Conservation (phyloP, 345 rosid genomes). For the Bruguiera gymnorhiza region DNA sequence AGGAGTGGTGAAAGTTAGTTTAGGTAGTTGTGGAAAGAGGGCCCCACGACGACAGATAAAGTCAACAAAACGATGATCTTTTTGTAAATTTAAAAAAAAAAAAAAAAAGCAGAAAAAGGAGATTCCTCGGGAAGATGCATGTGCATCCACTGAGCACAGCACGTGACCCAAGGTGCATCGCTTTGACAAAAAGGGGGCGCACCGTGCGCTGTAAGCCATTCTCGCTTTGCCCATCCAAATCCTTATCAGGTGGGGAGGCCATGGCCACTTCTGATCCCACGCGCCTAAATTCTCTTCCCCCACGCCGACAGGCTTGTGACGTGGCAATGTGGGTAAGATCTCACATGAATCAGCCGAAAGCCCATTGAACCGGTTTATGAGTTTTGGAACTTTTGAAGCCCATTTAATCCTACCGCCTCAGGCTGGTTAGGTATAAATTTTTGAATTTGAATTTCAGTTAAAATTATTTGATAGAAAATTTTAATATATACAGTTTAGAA, state of each 20-base stretch:
- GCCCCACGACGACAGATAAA: not conserved
- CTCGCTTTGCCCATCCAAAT: not conserved
- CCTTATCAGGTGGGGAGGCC: not conserved
- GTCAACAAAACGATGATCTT: slow-evolving; percentile 6
- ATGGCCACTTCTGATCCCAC: not conserved
- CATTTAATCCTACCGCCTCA: no score
- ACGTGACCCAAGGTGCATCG: slow-evolving; percentile 34
- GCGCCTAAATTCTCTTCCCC: no score
- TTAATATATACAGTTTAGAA: no score
- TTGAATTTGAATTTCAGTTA: no score
- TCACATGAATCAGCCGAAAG: no score
- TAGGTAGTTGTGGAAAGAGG: slow-evolving; percentile 22
- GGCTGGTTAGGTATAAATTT: no score
- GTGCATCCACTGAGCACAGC: slow-evolving; percentile 31
- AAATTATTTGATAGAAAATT: no score
- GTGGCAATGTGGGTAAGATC: no score
- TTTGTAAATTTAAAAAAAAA: not conserved
- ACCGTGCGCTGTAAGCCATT: slow-evolving; percentile 17
- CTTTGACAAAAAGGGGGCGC: slow-evolving; percentile 35
- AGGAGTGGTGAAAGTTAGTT: slow-evolving; percentile 14
- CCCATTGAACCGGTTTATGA: no score
- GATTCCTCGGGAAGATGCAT: slow-evolving; percentile 13
- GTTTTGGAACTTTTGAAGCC: no score
- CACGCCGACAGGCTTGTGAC: no score
- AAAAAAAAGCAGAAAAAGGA: no score